Percentiles rank a stretch among this genome's conserved stretches.
Evolutionary conservation across 1,284 basidiomycete species (phyloP).

Genomic region (Fistulina hepatica): DNA sequence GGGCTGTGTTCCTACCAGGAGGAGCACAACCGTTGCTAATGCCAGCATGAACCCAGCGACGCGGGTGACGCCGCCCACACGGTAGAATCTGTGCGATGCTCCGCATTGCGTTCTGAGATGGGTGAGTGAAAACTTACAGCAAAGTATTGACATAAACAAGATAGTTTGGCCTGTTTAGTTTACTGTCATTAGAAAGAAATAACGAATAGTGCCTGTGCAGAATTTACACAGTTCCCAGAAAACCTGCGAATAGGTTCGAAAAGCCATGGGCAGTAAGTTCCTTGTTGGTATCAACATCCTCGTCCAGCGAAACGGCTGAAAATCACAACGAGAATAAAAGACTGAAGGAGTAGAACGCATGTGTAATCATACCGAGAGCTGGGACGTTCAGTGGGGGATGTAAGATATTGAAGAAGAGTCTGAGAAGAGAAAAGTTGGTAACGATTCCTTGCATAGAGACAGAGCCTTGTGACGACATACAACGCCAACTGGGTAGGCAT

Average conservation of each 20-base stretch:
- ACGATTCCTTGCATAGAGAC: neutral
- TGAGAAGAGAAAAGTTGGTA: conserved; percentile 19
- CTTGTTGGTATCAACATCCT: conserved; percentile 88
- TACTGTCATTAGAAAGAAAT: conserved; percentile 8
- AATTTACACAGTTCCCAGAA: conserved; percentile 70
- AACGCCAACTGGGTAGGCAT: conserved; percentile 76
- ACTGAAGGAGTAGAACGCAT: neutral
- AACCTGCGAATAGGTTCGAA: conserved; percentile 78
- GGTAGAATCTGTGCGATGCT: conserved; percentile 74
- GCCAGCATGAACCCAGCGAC: conserved; percentile 84
- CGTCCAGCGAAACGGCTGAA: conserved; percentile 77
- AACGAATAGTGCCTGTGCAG: neutral
- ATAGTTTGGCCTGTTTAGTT: conserved; percentile 54
- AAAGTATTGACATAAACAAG: conserved; percentile 87
- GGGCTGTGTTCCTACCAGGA: conserved; percentile 76
- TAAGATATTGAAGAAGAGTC: conserved; percentile 84
- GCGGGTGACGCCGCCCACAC: conserved; percentile 83
- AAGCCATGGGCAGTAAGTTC: conserved; percentile 92
- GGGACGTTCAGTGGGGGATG: conserved; percentile 94
- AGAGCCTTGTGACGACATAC: conserved; percentile 30
- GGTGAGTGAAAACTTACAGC: conserved; percentile 38
- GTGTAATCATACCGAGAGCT: conserved; percentile 55
- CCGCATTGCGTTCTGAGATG: neutral
- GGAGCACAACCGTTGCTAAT: conserved; percentile 57
- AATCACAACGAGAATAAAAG: conserved; percentile 1